Conservation (phyloP, 2,329 filamentous ascomycete genomes). For the Didymella segeticola region DNA sequence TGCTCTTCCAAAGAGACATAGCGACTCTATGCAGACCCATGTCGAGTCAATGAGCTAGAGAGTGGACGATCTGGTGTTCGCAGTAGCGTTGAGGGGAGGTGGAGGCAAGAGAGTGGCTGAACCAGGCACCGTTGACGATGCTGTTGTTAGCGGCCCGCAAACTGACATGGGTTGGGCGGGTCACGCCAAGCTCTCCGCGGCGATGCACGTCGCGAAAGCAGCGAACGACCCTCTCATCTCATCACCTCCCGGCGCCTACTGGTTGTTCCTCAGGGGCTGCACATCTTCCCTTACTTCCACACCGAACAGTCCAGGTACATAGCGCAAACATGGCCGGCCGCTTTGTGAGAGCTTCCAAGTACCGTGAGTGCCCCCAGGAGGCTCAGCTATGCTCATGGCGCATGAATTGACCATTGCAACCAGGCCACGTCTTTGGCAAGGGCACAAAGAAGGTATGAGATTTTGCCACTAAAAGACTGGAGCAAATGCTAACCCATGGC, state of each 20-base stretch:
- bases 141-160: slow-evolving; percentile 7
- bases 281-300: slow-evolving; percentile 2
- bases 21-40: neutral
- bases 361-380: slow-evolving; percentile 59
- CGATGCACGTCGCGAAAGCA: slow-evolving; percentile 17
- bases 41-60: neutral
- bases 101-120: slow-evolving; percentile 10
- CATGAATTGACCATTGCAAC: slow-evolving; percentile 30
- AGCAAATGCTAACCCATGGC: slow-evolving; percentile 16
- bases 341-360: slow-evolving; percentile 77
- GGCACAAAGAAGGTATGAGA: slow-evolving; percentile 77
- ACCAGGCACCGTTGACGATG: slow-evolving; percentile 11
- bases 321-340: slow-evolving; percentile 66
- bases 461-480: neutral
- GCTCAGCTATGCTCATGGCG: slow-evolving; percentile 36
- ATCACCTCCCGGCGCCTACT: slow-evolving; percentile 13
- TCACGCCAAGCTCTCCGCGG: slow-evolving; percentile 12
- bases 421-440: slow-evolving; percentile 98
- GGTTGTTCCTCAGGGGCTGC: slow-evolving; percentile 14
- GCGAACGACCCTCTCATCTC: slow-evolving; percentile 7
- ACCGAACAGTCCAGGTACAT: slow-evolving; percentile 5
- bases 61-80: slow-evolving; percentile 15
- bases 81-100: slow-evolving; percentile 17
- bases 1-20: neutral
- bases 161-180: slow-evolving; percentile 12